Conservation (phyloP, 176 grass and related monocot genomes). For the Bolboschoenus planiculmis region DNA sequence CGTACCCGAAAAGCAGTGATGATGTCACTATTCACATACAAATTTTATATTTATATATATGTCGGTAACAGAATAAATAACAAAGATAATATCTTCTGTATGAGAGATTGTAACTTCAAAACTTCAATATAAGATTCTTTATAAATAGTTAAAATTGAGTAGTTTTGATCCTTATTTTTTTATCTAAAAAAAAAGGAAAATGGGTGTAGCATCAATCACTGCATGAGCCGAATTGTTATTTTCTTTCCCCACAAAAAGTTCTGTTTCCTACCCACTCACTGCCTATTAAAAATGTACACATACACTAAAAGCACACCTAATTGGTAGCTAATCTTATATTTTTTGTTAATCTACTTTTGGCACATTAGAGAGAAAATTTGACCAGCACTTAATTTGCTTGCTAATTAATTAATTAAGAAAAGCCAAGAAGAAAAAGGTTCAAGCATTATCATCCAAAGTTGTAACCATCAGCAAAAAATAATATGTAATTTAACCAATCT, state of each 20-base stretch:
- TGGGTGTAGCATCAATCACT: not conserved
- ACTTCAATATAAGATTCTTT: too few species aligned
- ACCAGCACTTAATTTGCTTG: not conserved
- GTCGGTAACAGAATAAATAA: too few species aligned
- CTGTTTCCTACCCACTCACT: slow-evolving; percentile 11
- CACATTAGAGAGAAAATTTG: not conserved
- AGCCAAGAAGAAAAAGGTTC: not conserved
- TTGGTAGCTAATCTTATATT: not conserved
- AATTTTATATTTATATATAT: too few species aligned
- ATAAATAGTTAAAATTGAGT: too few species aligned
- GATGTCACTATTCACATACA: too few species aligned
- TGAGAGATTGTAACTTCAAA: too few species aligned
- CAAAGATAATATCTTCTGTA: too few species aligned
- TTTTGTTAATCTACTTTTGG: not conserved
- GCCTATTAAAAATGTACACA: slow-evolving; percentile 3
- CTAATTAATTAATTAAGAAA: not conserved
- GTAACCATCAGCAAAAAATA: slow-evolving; percentile 2
- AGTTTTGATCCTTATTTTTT: too few species aligned
- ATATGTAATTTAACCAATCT: not conserved
- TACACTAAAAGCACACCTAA: not conserved
- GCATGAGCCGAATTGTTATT: not conserved
- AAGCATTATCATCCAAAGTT: not conserved
- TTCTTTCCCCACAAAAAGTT: not conserved
- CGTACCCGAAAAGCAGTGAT: too few species aligned
- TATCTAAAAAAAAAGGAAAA: too few species aligned